Evolutionary conservation across 495 filamentous ascomycete genomes (phyloP).

Genomic region (Podospora pseudopauciseta): DNA sequence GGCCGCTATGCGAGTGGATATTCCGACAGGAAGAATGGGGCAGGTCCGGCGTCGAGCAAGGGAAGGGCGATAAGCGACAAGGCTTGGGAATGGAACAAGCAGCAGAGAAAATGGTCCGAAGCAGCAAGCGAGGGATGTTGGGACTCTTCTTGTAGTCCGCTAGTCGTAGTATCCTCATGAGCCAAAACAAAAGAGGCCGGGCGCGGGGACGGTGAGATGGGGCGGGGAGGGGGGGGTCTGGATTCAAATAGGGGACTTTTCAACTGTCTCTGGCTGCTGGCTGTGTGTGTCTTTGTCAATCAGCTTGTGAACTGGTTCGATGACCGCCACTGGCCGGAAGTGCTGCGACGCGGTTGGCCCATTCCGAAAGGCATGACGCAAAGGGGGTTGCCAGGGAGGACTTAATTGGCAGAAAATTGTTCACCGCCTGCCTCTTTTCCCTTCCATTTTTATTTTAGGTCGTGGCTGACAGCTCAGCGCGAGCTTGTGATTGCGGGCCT

Average conservation of each 20-base stretch:
- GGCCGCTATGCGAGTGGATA: conserved; percentile 22
- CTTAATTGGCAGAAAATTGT: conserved; percentile 17
- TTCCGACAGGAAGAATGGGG: conserved; percentile 15
- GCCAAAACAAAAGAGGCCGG: background rate
- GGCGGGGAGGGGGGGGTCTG: background rate
- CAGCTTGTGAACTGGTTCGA: conserved; percentile 5
- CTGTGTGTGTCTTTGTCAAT: conserved; percentile 10
- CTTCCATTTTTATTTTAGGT: background rate
- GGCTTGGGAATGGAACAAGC: background rate
- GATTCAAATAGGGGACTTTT: background rate
- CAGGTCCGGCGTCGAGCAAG: conserved; percentile 18
- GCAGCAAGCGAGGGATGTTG: background rate
- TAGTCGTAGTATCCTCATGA: conserved; percentile 7
- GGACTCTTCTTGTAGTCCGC: background rate
- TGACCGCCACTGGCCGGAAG: conserved; percentile 9
- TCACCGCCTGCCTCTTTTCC: conserved; percentile 25
- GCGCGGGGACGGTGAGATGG: background rate
- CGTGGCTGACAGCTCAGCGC: background rate
- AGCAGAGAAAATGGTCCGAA: conserved; percentile 1
- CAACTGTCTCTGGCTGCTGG: background rate
- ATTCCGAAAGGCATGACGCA: conserved; percentile 25
- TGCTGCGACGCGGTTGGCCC: conserved; percentile 20
- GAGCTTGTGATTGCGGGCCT: conserved; percentile 20
- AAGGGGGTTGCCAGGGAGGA: background rate
- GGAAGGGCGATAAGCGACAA: conserved; percentile 19